Evolutionary conservation across 164 flowering plant genomes (phyloP).

Genomic region (Vitis rupestris): DNA sequence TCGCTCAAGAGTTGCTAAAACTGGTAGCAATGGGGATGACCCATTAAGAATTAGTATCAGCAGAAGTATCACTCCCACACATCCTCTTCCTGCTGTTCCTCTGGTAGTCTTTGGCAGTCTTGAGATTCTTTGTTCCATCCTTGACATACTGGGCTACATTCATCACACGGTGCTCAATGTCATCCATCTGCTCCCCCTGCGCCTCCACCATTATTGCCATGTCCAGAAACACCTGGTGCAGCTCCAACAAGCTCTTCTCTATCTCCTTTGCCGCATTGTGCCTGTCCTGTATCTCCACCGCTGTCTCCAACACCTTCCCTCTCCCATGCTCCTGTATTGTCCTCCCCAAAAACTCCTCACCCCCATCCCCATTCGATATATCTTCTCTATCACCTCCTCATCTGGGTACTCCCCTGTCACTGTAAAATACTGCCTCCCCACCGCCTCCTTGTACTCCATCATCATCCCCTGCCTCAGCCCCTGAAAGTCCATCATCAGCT

Average conservation of each 20-base stretch:
- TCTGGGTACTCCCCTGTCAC: conserved; percentile 78
- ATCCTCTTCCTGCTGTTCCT: conserved; percentile 51
- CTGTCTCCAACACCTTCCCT: conserved; percentile 62
- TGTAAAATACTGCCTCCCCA: conserved; percentile 69
- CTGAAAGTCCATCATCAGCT: conserved; percentile 80
- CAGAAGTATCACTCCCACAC: conserved; percentile 59
- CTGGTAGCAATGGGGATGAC: conserved; percentile 64
- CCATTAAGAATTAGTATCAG: conserved; percentile 49
- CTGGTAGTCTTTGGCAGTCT: conserved; percentile 48
- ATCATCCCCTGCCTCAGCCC: conserved; percentile 66
- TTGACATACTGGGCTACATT: conserved; percentile 51
- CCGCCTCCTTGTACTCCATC: conserved; percentile 78
- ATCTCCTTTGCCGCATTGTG: conserved; percentile 63
- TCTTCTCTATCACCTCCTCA: conserved; percentile 75
- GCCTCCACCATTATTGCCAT: conserved; percentile 74
- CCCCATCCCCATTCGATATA: conserved; percentile 55
- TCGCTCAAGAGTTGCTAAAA: conserved; percentile 26
- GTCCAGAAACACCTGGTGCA: conserved; percentile 64
- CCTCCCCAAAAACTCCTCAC: conserved; percentile 52
- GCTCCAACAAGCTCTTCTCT: conserved; percentile 59
- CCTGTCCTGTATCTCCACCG: conserved; percentile 61
- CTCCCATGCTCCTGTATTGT: conserved; percentile 69
- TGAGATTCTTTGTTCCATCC: conserved; percentile 47
- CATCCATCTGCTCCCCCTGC: conserved; percentile 66
- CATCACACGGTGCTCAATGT: conserved; percentile 57